Evolutionary conservation across 192 early-diverging fungal species (phyloP).

Genomic region (Powellomyces hirtus): DNA sequence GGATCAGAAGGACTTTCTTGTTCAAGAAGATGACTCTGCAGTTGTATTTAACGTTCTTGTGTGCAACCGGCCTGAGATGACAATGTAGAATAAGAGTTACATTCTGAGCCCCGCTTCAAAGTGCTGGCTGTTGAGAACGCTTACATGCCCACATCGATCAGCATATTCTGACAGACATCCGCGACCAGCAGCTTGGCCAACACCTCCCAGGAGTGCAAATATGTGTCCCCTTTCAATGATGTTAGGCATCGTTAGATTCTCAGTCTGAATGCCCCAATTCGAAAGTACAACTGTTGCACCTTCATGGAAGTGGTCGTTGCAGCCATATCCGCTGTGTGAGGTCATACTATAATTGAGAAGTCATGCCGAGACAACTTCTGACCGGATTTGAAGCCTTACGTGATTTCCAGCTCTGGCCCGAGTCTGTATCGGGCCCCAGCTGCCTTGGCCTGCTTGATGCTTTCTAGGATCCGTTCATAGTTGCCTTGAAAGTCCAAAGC

Average conservation of each 20-base stretch:
- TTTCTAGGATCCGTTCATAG: slow-evolving; percentile 77
- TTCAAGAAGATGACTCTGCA: slow-evolving; percentile 88
- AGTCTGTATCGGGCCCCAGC: slow-evolving; percentile 78
- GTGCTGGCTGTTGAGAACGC: no score
- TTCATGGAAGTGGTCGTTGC: slow-evolving; percentile 98
- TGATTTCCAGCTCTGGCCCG: slow-evolving; percentile 95
- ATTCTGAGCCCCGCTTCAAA: no score
- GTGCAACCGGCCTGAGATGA: slow-evolving; percentile 74
- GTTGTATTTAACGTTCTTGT: slow-evolving; percentile 93
- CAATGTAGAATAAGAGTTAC: background rate
- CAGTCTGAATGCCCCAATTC: background rate
- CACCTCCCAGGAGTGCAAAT: slow-evolving; percentile 92
- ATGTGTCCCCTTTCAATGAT: slow-evolving; percentile 73
- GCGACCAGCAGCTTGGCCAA: slow-evolving; percentile 70
- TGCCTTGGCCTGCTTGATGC: slow-evolving; percentile 80
- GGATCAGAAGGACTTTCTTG: slow-evolving; percentile 83
- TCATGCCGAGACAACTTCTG: background rate
- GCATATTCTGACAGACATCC: slow-evolving; percentile 68
- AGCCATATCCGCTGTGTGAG: slow-evolving; percentile 84
- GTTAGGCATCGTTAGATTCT: no score
- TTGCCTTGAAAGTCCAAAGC: slow-evolving; percentile 97
- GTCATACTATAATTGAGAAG: background rate
- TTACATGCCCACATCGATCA: slow-evolving; percentile 94
- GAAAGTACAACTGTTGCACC: slow-evolving; percentile 32
- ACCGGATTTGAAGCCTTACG: slow-evolving; percentile 43